Percentiles rank a stretch among this genome's conserved stretches.
phyloP scores from a whole-genome alignment of 2,329 filamentous ascomycete species.

The Colletotrichum destructivum region DNA sequence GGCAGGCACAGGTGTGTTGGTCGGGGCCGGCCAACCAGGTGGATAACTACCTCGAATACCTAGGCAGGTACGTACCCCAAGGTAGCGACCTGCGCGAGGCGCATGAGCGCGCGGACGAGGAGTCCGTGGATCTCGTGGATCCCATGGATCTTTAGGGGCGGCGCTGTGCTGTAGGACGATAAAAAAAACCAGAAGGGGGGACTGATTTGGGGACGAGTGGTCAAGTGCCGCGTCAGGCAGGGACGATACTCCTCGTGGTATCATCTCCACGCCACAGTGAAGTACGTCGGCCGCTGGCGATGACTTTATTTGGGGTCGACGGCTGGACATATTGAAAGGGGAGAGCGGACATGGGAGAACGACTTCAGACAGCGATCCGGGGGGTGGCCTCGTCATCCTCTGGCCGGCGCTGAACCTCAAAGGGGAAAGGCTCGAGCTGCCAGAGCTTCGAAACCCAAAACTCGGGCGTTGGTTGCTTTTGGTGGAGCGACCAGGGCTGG shows the following conservation, averaged over 20 bases:
- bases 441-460: slow-evolving; percentile 42
- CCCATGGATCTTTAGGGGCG: neutral
- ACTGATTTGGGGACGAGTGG: slow-evolving; percentile 20
- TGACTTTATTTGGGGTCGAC: slow-evolving; percentile 28
- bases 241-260: slow-evolving; percentile 19
- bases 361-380: slow-evolving; percentile 19
- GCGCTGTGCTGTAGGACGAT: slow-evolving; percentile 14
- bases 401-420: slow-evolving; percentile 28
- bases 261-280: slow-evolving; percentile 26
- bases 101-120: slow-evolving; percentile 30
- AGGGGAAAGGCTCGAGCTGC: slow-evolving; percentile 38
- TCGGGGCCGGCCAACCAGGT: slow-evolving; percentile 12
- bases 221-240: slow-evolving; percentile 38
- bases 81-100: slow-evolving; percentile 10
- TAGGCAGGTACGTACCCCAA: slow-evolving; percentile 18
- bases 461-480: slow-evolving; percentile 39
- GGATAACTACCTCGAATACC: slow-evolving; percentile 14
- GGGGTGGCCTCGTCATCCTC: slow-evolving; percentile 40
- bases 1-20: slow-evolving; percentile 7
- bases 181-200: neutral
- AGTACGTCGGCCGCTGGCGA: slow-evolving; percentile 32
- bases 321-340: slow-evolving; percentile 2
- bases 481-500: slow-evolving; percentile 39
- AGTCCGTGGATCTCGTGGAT: neutral
- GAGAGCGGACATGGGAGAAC: slow-evolving; percentile 22